Conservation (phyloP, 352 stramenopile genomes). For the Phytophthora boehmeriae region DNA sequence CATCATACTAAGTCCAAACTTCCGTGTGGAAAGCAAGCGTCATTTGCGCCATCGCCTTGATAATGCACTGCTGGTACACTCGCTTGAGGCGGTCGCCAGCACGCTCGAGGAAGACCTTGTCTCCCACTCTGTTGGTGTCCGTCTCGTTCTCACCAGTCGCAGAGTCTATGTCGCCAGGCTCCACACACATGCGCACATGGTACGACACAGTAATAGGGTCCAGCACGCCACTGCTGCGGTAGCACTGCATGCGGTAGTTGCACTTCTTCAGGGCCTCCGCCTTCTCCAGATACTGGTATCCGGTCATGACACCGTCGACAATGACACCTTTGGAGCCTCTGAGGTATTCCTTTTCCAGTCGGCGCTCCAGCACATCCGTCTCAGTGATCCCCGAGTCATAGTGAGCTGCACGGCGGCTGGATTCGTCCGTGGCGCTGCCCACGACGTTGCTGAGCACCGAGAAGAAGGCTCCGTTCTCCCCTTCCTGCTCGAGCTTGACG, state of each 20-base stretch:
- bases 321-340: slow-evolving; percentile 71
- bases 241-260: slow-evolving; percentile 87
- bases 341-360: slow-evolving; percentile 82
- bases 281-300: slow-evolving; percentile 79
- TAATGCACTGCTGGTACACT: slow-evolving; percentile 84
- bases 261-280: slow-evolving; percentile 56
- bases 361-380: slow-evolving; percentile 74
- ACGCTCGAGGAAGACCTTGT: slow-evolving; percentile 80
- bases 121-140: slow-evolving; percentile 75
- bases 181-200: slow-evolving; percentile 87
- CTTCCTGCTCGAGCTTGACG: slow-evolving; percentile 84
- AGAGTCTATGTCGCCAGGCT: slow-evolving; percentile 68
- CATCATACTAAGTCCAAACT: slow-evolving; percentile 72
- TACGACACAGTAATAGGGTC: slow-evolving; percentile 72
- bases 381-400: slow-evolving; percentile 65
- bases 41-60: slow-evolving; percentile 74
- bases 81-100: slow-evolving; percentile 67
- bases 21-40: slow-evolving; percentile 84
- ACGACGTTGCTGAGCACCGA: slow-evolving; percentile 82
- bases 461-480: slow-evolving; percentile 77
- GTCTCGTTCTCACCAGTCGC: slow-evolving; percentile 64
- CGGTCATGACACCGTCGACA: slow-evolving; percentile 77
- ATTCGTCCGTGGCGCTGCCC: slow-evolving; percentile 48
- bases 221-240: slow-evolving; percentile 81
- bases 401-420: slow-evolving; percentile 53